Base-by-base conservation (phyloP, 2,329 filamentous ascomycete genomes). In the Pestalotiopsis sp. region DNA sequence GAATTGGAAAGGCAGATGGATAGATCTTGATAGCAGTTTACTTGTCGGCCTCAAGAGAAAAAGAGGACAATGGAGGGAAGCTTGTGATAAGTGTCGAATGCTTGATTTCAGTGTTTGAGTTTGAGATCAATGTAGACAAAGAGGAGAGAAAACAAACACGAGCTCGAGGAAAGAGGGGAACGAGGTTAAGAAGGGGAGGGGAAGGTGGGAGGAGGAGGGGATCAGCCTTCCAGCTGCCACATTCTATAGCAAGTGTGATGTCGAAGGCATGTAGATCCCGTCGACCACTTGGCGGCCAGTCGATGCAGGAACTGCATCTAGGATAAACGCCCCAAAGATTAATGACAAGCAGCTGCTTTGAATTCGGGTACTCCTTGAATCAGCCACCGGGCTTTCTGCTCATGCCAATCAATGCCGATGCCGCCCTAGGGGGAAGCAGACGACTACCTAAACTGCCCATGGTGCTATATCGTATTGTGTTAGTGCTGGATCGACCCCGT, bases 91-190 rank as follows among this genome's bases (percentile, higher is more conserved):
- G 71, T 69, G 64, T 69, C 69, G 36, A 31, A 38, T 61, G 20
- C 2, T 60, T 13, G 17, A n/a, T 57, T 39, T 31, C 17, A 62
- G 23, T 69, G 64, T 70, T 69, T 72, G 71, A 68, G 70, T 73
- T 73, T 69, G 69, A 67, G 31, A 9, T 36, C 31, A 9, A 57
- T 58, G 23, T 11, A 63, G 69, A 67, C 68, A 58, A 68, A 27
- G 57, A 66, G 41, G 25, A 69, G 68, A 58, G 60, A 66, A 62
- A 64, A 70, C 64, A 52, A 52, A 52, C 45, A 9, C 17, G 72
- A 72, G 72, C 72, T 70, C 70, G 68, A 71, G 17, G 64, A 66
- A 68, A 70, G 68, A 72, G 70, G 68, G 70, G 70, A 70, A 69
- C 68, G 68, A 70, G 70, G 23, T 27, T 61, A 59, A 23, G 66